Percentiles rank a stretch among this genome's conserved stretches.
Conservation (phyloP, 139 green algal species). For the Chlamydomonas urium region DNA sequence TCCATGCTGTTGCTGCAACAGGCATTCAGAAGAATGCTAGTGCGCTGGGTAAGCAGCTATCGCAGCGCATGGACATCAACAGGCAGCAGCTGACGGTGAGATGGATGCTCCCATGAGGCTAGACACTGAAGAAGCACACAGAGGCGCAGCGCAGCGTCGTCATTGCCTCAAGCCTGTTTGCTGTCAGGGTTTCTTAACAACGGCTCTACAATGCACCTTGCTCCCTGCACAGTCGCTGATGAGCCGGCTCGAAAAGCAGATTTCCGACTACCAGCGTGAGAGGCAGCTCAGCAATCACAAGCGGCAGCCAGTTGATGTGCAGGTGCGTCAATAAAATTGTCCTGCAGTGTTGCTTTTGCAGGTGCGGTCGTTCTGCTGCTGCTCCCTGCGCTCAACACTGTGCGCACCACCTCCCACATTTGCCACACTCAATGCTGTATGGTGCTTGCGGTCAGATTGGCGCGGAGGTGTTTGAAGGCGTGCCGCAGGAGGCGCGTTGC, state of each 20-base stretch:
- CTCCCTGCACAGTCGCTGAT: conserved; percentile 19
- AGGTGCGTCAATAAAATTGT: too few species aligned
- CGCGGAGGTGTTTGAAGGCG: conserved; percentile 60
- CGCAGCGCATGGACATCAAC: conserved; percentile 19
- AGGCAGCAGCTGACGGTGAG: conserved; percentile 24
- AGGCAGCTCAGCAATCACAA: conserved; percentile 29
- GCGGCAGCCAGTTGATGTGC: conserved; percentile 45
- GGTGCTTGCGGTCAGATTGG: conserved; percentile 55
- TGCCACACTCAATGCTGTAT: conserved; percentile 27
- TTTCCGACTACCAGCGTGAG: conserved; percentile 19
- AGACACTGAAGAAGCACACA: background rate
- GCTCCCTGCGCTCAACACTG: too few species aligned
- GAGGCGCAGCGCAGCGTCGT: background rate
- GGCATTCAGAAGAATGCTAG: conserved; percentile 6
- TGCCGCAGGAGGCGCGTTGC: conserved; percentile 74
- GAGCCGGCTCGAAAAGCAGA: conserved; percentile 12
- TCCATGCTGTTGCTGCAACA: background rate
- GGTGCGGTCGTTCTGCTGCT: too few species aligned
- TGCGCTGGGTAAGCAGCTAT: background rate
- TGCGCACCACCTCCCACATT: background rate
- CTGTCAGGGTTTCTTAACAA: too few species aligned
- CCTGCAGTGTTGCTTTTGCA: too few species aligned
- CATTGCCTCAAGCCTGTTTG: background rate
- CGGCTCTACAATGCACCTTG: too few species aligned
- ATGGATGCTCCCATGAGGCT: background rate